Percentiles rank a stretch among this genome's conserved stretches.
These are phyloP conservation scores for Pyrenochaeta sp. DNA, from an alignment of 2,329 filamentous ascomycete genomes.

Conservation along the genomic window DNA sequence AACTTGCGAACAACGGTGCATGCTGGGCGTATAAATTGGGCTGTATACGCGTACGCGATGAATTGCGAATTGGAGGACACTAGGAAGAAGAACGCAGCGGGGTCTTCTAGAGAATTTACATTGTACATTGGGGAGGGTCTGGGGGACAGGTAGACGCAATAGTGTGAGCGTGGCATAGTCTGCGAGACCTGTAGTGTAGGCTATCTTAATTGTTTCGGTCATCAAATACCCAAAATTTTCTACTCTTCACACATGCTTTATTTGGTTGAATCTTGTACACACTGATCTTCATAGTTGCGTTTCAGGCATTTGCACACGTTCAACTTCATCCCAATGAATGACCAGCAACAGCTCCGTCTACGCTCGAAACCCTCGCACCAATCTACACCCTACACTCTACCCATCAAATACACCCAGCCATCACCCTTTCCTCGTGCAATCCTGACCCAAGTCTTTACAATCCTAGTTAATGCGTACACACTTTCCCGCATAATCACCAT, in stretches of 20 bases:
- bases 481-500: no score
- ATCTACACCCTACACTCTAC: no score
- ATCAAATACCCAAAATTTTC: conserved; percentile 1
- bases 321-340: no score
- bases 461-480: no score
- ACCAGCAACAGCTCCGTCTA: no score
- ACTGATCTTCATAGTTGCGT: no score
- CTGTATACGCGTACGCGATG: background rate
- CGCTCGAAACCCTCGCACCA: no score
- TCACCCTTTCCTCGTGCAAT: no score
- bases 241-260: background rate
- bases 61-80: background rate
- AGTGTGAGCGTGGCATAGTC: background rate
- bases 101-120: background rate
- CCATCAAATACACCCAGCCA: no score
- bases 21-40: conserved; percentile 1
- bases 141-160: background rate
- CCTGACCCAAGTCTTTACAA: no score
- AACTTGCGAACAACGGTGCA: background rate
- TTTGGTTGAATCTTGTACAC: no score
- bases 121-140: background rate
- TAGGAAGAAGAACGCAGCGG: background rate
- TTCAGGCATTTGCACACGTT: no score
- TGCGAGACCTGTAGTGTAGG: background rate
- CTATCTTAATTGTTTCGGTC: background rate